A percentile compares a stretch with the other conserved stretches of the same genome.
Evolutionary conservation across 345 rosid genomes (phyloP).

Genomic region (Litchi chinensis): DNA sequence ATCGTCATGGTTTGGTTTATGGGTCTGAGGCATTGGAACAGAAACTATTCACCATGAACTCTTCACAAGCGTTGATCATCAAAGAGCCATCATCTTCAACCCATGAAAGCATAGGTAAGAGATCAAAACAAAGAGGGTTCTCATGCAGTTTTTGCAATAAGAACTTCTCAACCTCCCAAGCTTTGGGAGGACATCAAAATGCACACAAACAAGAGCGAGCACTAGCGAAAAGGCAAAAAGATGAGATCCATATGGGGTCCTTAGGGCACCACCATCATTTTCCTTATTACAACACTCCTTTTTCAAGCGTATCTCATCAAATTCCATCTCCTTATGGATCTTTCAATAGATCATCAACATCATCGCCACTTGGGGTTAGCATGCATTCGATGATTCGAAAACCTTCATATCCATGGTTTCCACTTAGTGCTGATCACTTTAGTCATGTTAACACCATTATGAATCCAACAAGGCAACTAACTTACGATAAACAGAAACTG

Average conservation of each 20-base stretch:
- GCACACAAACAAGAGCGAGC: conserved; percentile 53
- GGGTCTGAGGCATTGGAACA: conserved; percentile 34
- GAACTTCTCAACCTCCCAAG: conserved; percentile 45
- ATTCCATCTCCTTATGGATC: conserved; percentile 21
- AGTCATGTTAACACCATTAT: conserved; percentile 14
- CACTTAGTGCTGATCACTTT: conserved; percentile 15
- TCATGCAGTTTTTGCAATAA: conserved; percentile 48
- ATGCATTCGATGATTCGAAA: conserved; percentile 21
- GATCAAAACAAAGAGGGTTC: conserved; percentile 29
- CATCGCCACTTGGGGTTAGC: conserved; percentile 19
- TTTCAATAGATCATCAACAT: conserved; percentile 5
- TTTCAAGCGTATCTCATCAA: conserved; percentile 16
- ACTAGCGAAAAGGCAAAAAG: conserved; percentile 36
- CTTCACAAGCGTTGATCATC: background rate
- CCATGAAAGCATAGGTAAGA: background rate
- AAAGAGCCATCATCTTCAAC: background rate
- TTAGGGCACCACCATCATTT: conserved; percentile 13
- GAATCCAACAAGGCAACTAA: conserved; percentile 7
- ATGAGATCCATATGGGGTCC: conserved; percentile 19
- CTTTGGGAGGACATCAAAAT: conserved; percentile 55
- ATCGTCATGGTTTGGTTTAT: background rate
- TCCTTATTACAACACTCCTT: conserved; percentile 15
- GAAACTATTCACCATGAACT: conserved; percentile 23
- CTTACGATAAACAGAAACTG: background rate
- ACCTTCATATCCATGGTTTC: conserved; percentile 26